Evolutionary conservation across 768 basidiomycete species (phyloP).

Genomic region (Russula dissimulans): DNA sequence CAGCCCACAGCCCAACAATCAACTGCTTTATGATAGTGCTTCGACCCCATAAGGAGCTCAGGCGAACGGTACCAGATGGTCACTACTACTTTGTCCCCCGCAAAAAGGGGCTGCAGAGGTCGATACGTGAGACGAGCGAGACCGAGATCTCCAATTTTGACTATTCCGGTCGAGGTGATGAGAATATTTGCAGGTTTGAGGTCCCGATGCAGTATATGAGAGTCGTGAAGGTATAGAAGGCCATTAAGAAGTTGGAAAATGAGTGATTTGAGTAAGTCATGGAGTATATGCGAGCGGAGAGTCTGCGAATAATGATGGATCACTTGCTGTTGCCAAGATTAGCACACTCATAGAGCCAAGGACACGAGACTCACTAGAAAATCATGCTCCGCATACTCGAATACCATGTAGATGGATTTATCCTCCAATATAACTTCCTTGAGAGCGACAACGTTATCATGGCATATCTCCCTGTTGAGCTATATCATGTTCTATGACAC

Average conservation of each 20-base stretch:
- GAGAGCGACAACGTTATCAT: slow-evolving; percentile 85
- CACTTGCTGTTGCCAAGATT: slow-evolving; percentile 63
- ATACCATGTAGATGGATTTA: slow-evolving; percentile 98
- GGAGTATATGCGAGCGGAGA: slow-evolving; percentile 64
- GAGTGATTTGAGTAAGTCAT: slow-evolving; percentile 81
- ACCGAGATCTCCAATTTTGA: slow-evolving; percentile 98
- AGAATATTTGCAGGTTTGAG: slow-evolving; percentile 99
- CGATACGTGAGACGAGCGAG: slow-evolving; percentile 86
- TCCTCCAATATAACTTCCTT: slow-evolving; percentile 96
- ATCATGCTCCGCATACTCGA: slow-evolving; percentile 98
- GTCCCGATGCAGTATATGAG: slow-evolving; percentile 93
- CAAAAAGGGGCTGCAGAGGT: slow-evolving; percentile 84
- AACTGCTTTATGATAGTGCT: slow-evolving; percentile 95
- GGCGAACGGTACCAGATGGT: slow-evolving; percentile 99
- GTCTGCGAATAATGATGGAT: slow-evolving; percentile 97
- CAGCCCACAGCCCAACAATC: slow-evolving; percentile 98
- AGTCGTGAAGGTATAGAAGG: slow-evolving; percentile 87
- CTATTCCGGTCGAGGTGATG: slow-evolving; percentile 77
- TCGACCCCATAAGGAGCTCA: slow-evolving; percentile 90
- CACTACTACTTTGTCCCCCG: slow-evolving; percentile 96
- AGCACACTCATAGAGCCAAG: not conserved
- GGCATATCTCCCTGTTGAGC: slow-evolving; percentile 83
- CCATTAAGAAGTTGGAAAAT: slow-evolving; percentile 93
- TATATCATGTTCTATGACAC: slow-evolving; percentile 27
- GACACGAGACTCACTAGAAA: slow-evolving; percentile 59